Percentiles rank a stretch among this genome's conserved stretches.
Evolutionary conservation across 2,329 filamentous ascomycete species (phyloP).

Genomic region (Grosmannia huntii): DNA sequence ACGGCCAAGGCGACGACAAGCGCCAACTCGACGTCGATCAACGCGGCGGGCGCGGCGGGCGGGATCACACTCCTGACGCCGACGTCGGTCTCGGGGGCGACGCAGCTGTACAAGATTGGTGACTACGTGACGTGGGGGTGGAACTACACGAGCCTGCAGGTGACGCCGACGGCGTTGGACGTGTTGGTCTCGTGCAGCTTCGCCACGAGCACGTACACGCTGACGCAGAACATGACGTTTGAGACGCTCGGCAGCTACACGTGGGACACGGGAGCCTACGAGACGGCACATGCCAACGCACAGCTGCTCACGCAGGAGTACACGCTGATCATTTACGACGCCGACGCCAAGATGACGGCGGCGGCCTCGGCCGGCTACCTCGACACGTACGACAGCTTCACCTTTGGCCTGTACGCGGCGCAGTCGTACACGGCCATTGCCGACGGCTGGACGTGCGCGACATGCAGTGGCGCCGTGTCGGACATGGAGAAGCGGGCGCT

Average conservation of each 20-base stretch:
- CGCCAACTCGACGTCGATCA: slow-evolving; percentile 25
- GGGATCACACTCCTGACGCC: slow-evolving; percentile 42
- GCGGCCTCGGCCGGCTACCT: slow-evolving; percentile 43
- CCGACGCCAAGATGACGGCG: slow-evolving; percentile 37
- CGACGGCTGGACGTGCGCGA: slow-evolving; percentile 40
- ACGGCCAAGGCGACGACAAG: slow-evolving; percentile 13
- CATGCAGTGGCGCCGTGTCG: slow-evolving; percentile 40
- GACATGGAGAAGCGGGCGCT: slow-evolving; percentile 34
- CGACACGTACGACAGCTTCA: slow-evolving; percentile 30
- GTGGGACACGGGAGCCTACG: slow-evolving; percentile 44
- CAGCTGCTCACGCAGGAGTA: slow-evolving; percentile 43
- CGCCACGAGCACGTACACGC: slow-evolving; percentile 41
- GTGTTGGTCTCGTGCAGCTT: slow-evolving; percentile 43
- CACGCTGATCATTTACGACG: slow-evolving; percentile 49
- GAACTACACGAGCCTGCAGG: slow-evolving; percentile 52
- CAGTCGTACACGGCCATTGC: slow-evolving; percentile 36
- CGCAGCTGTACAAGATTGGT: slow-evolving; percentile 46
- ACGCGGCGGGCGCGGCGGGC: slow-evolving; percentile 34
- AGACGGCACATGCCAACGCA: slow-evolving; percentile 29
- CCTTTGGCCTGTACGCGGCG: slow-evolving; percentile 44
- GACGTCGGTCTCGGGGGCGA: slow-evolving; percentile 26
- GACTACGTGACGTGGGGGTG: slow-evolving; percentile 47
- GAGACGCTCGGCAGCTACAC: slow-evolving; percentile 35
- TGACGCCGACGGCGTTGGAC: slow-evolving; percentile 46
- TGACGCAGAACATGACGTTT: slow-evolving; percentile 52